These are phyloP conservation scores for Prunus kanzakura DNA, from an alignment of 306 rosid species.

Conservation along the genomic window DNA sequence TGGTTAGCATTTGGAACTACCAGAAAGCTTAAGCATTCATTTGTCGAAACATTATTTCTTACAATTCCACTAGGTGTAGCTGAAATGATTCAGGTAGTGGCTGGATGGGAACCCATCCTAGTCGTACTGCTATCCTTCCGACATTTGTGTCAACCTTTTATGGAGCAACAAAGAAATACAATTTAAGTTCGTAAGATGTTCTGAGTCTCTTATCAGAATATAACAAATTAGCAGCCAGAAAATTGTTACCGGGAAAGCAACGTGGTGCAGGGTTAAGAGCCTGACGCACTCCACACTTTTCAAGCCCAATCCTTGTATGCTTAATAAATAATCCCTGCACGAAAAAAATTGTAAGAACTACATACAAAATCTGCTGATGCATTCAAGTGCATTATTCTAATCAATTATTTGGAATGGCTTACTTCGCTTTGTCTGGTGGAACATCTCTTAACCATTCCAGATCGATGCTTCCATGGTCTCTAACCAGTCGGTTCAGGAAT, in stretches of 20 bases:
- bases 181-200: constrained; percentile 21
- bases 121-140: constrained; percentile 96
- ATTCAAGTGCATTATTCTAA: constrained; percentile 16
- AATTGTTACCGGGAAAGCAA: constrained; percentile 90
- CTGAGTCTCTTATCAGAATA: constrained; percentile 11
- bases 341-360: constrained; percentile 17
- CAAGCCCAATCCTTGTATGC: constrained; percentile 83
- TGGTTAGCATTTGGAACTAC: constrained; percentile 30
- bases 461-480: constrained; percentile 82
- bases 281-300: constrained; percentile 97
- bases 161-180: constrained; percentile 16
- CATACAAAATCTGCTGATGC: background rate
- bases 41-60: constrained; percentile 27
- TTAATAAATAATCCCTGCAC: constrained; percentile 78
- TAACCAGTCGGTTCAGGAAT: constrained; percentile 70
- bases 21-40: background rate
- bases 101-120: constrained; percentile 97
- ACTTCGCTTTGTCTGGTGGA: constrained; percentile 86
- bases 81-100: constrained; percentile 93
- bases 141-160: constrained; percentile 95
- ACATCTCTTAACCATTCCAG: constrained; percentile 96
- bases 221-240: constrained; percentile 16
- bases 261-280: constrained; percentile 86
- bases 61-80: constrained; percentile 84
- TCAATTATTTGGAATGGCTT: constrained; percentile 26